Base-by-base conservation (phyloP, 495 filamentous ascomycete genomes). In the Platismatia glauca region DNA sequence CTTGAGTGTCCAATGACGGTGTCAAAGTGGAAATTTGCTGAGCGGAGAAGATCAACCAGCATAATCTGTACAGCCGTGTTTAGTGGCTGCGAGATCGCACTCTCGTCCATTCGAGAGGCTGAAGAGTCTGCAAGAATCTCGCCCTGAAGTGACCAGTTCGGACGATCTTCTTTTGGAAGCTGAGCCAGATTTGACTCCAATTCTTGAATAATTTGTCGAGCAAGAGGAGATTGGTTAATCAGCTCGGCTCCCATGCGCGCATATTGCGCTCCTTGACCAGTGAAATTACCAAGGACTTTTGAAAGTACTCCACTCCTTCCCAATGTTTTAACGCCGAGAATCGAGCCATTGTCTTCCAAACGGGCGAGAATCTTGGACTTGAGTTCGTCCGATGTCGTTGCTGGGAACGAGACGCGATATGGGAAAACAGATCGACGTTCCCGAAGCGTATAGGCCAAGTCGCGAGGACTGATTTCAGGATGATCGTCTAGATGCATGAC, bases 1-100 rank as follows among this genome's bases (percentile, higher is more conserved):
- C 76, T 79, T 0, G 84, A 86, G 68, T 88, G 85, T 6, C 85
- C 85, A 16, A 82, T 66, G 1, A 84, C 81, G 1, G 77, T 37
- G 15, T 61, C 24, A 12, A 83, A 83, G 4, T 57, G 66, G 39
- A 88, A 74, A 53, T 76, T 76, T 73, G 82, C 85, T 16, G 74
- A 77, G 22, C 63, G 65, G 34, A 87, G 71, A 0, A 88, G 68
- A 46, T 84, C 80, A 0, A 82, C 78, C 55, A 89, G 60, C 2
- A 80, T 71, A 34, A 77, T 64, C 57, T 77, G 74, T 0, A 77
- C 44, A 12, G 72, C 73, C 7, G 74, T 77, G 20, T 66, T 69
- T 20, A 73, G 63, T 1, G 74, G 74, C 48, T 77, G 74, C 13
- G 65, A 64, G 8, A 66, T 55, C 9, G 48, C 33, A 44, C 1